Percentiles rank a stretch among this genome's conserved stretches.
These are phyloP conservation scores for Mycena rosella DNA, from an alignment of 768 basidiomycete genomes.

Conservation along the genomic window DNA sequence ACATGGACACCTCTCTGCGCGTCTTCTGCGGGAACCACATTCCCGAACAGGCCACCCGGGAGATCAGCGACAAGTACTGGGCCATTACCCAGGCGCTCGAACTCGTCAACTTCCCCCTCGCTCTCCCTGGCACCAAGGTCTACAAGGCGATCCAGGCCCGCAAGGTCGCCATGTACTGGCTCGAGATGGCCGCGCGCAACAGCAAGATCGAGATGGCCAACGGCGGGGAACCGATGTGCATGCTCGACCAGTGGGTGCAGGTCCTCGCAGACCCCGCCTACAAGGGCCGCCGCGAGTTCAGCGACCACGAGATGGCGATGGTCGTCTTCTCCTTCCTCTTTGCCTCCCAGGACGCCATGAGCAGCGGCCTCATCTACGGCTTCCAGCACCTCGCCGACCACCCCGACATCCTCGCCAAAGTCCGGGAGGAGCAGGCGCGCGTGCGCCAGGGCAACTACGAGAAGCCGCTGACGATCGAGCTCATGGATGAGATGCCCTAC, in stretches of 20 bases:
- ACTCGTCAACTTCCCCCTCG: constrained; percentile 98
- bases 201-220: constrained; percentile 87
- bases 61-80: constrained; percentile 97
- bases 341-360: constrained; percentile 98
- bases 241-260: constrained; percentile 93
- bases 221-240: constrained; percentile 85
- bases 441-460: constrained; percentile 85
- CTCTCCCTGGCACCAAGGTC: constrained; percentile 95
- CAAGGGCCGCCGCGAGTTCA: constrained; percentile 90
- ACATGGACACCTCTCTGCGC: constrained; percentile 97
- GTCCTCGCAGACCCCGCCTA: constrained; percentile 73
- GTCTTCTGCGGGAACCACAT: constrained; percentile 97
- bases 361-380: constrained; percentile 93
- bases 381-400: constrained; percentile 97
- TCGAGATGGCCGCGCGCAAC: constrained; percentile 81
- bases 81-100: constrained; percentile 94
- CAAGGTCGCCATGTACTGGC: constrained; percentile 85
- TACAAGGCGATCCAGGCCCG: constrained; percentile 94
- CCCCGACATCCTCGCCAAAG: constrained; percentile 88
- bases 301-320: constrained; percentile 96
- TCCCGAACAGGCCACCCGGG: constrained; percentile 78
- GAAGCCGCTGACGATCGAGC: constrained; percentile 84
- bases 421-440: constrained; percentile 90
- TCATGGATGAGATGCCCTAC: constrained; percentile 94
- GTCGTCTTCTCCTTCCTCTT: constrained; percentile 97